Evolutionary conservation across 2,329 filamentous ascomycete genomes (phyloP).

Genomic region (Fusarium tricinctum): DNA sequence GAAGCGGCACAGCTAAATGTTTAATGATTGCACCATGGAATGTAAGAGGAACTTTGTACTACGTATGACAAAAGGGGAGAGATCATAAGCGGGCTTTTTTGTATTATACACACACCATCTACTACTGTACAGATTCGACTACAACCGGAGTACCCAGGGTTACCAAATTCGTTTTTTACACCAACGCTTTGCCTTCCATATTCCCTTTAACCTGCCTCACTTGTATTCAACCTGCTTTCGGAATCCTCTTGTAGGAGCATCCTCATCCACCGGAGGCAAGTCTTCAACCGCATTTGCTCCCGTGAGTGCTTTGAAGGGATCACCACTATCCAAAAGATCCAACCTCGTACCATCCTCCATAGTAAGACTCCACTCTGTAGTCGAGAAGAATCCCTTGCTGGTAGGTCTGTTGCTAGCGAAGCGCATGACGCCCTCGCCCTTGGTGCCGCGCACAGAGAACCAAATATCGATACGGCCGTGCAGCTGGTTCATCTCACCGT

Average conservation of each 20-base stretch:
- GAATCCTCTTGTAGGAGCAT: slow-evolving; percentile 63
- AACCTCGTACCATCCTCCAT: slow-evolving; percentile 72
- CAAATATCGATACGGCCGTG: slow-evolving; percentile 89
- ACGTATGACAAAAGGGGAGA: slow-evolving; percentile 45
- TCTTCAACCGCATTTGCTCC: slow-evolving; percentile 60
- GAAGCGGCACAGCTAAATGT: slow-evolving; percentile 47
- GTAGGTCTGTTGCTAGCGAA: slow-evolving; percentile 81
- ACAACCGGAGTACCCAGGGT: slow-evolving; percentile 47
- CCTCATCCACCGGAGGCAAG: slow-evolving; percentile 53
- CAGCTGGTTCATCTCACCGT: slow-evolving; percentile 91
- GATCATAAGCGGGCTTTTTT: slow-evolving; percentile 53
- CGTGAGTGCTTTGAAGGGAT: slow-evolving; percentile 74
- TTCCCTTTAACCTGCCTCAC: slow-evolving; percentile 29
- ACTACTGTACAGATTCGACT: slow-evolving; percentile 52
- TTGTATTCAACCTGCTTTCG: slow-evolving; percentile 61
- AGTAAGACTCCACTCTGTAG: slow-evolving; percentile 89
- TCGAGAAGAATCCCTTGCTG: slow-evolving; percentile 79
- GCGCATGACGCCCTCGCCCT: slow-evolving; percentile 77
- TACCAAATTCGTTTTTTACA: slow-evolving; percentile 38
- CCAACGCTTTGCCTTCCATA: slow-evolving; percentile 6
- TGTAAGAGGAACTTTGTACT: slow-evolving; percentile 50
- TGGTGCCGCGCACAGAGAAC: slow-evolving; percentile 88
- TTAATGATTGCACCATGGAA: slow-evolving; percentile 37
- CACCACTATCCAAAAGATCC: slow-evolving; percentile 78
- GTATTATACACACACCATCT: slow-evolving; percentile 57